Evolutionary conservation across 2,329 filamentous ascomycete species (phyloP).

Genomic region (Fusarium caatingaense): DNA sequence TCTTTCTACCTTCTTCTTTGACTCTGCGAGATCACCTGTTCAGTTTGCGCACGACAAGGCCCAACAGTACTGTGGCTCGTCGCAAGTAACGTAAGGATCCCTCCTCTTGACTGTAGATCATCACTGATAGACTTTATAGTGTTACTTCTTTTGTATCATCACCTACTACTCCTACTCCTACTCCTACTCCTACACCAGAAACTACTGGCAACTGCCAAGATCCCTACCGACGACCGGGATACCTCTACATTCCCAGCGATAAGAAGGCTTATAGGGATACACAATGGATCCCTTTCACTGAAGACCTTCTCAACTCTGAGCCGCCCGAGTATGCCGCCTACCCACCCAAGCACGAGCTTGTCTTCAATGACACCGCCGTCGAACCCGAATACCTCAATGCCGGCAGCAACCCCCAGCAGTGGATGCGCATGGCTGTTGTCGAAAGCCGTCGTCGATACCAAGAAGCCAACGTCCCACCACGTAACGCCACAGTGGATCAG

Average conservation of each 20-base stretch:
- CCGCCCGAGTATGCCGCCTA: slow-evolving; percentile 58
- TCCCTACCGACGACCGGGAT: slow-evolving; percentile 62
- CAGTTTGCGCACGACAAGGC: slow-evolving; percentile 28
- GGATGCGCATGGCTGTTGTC: slow-evolving; percentile 33
- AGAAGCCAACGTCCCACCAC: not conserved
- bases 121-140: not conserved
- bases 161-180: not conserved
- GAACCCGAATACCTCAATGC: slow-evolving; percentile 27
- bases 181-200: slow-evolving; percentile 1
- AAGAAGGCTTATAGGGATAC: slow-evolving; percentile 72
- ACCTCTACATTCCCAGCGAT: slow-evolving; percentile 62
- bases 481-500: slow-evolving; percentile 8
- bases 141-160: slow-evolving; percentile 13
- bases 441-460: slow-evolving; percentile 24
- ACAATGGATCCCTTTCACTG: slow-evolving; percentile 30
- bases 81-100: slow-evolving; percentile 2
- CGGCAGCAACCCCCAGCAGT: slow-evolving; percentile 21
- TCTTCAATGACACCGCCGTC: slow-evolving; percentile 73
- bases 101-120: accelerated
- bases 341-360: slow-evolving; percentile 60
- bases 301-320: slow-evolving; percentile 69
- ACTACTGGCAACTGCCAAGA: slow-evolving; percentile 27
- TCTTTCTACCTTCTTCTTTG: slow-evolving; percentile 28
- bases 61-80: slow-evolving; percentile 23
- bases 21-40: slow-evolving; percentile 16